Evolutionary conservation across 2,329 filamentous ascomycete genomes (phyloP), one percentile per base, ranked within the genome.

Genomic region (Fusarium chuoi): DNA sequence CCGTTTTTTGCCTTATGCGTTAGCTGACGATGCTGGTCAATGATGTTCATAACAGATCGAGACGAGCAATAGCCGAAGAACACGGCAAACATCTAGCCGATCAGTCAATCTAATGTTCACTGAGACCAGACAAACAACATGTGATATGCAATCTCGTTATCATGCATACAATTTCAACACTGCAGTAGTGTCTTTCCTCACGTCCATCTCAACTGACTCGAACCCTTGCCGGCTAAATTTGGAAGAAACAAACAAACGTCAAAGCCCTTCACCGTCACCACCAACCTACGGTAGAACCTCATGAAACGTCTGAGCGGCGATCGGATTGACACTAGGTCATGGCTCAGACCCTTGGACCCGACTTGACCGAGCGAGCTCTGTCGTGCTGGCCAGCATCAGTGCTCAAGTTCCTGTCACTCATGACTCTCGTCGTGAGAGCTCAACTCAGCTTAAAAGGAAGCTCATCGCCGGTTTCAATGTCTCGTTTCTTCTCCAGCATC

Each of bases 261-360:
- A 52, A 70, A 61, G 70, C 64, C 55, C 41, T 64, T 33, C 69
- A 73, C 70, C 70, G 70, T 73, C 55, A 59, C 30, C 65, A 57
- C 69, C 46, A 68, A 56, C 28, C 41, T 64, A 44, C 55, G 70
- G 59, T 73, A 61, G 55, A 60, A 49, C 44, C 65, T 61, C 59
- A 46, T 72, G 70, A 73, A 73, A 73, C 69, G 69, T 69, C 69
- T 60, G 65, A 73, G 70, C 69, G 68, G 59, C 48, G 33, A 68
- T 71, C 62, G 45, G 68, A 69, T 69, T 72, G 54, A 68, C 68
- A 68, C 57, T 72, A 48, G 69, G 55, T 54, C 46, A 69, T 42
- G 22, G 60, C 56, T 44, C 49, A 49, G 42, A 66, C 60, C 33
- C 49, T 38, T 69, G 68, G 62, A 45, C 18, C 68, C 68, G 62